phyloP scores from a whole-genome alignment of 306 rosid species.

The Malus orientalis region DNA sequence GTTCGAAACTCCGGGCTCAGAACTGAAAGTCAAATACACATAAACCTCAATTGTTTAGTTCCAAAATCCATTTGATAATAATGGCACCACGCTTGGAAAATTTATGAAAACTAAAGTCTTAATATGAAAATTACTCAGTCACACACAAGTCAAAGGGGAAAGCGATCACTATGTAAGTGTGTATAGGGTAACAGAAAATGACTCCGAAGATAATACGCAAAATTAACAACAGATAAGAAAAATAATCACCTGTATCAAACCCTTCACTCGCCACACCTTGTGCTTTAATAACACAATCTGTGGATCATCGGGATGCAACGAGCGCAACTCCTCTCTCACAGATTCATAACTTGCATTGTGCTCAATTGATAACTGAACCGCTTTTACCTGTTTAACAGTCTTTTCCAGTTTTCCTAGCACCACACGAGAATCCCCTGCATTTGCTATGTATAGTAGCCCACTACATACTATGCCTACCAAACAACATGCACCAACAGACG shows the following conservation, averaged over 20 bases:
- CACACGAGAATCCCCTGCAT: conserved; percentile 95
- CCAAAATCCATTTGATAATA: background rate
- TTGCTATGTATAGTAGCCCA: conserved; percentile 78
- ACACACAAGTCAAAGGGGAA: background rate
- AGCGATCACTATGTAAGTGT: background rate
- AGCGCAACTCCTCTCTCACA: conserved; percentile 75
- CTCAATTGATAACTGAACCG: conserved; percentile 78
- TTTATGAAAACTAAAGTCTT: background rate
- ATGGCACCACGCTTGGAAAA: background rate
- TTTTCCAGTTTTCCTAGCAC: conserved; percentile 70
- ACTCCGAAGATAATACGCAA: background rate
- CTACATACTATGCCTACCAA: conserved; percentile 70
- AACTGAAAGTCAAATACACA: background rate
- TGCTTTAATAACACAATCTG: conserved; percentile 81
- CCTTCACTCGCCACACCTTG: conserved; percentile 99
- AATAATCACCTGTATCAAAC: conserved; percentile 74
- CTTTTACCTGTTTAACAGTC: conserved; percentile 50
- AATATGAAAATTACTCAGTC: background rate
- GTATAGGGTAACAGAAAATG: background rate
- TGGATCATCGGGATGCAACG: conserved; percentile 88
- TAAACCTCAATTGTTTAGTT: background rate
- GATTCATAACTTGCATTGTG: conserved; percentile 87
- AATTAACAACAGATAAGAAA: conserved; percentile 11
- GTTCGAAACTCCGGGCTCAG: background rate
- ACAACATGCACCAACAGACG: conserved; percentile 97